phyloP scores from a whole-genome alignment of 257 asterid species.

The Pogostemon cablin region DNA sequence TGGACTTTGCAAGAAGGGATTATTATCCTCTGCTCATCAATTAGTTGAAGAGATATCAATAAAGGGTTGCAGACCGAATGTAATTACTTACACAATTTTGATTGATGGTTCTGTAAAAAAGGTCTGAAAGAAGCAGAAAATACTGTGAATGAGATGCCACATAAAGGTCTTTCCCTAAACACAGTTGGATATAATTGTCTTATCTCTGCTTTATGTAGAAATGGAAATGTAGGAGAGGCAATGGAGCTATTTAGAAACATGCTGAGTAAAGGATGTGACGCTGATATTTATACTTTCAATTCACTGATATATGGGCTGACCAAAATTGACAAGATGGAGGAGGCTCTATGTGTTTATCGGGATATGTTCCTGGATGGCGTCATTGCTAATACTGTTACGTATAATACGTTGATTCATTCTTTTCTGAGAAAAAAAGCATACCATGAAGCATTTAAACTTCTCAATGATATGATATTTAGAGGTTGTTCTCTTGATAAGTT shows the following conservation, averaged over 20 bases:
- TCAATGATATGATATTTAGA: constrained; percentile 78
- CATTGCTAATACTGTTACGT: constrained; percentile 80
- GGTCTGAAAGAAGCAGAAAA: constrained; percentile 72
- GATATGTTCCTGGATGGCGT: constrained; percentile 82
- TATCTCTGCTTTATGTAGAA: constrained; percentile 75
- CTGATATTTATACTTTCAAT: constrained; percentile 73
- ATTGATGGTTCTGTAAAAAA: constrained; percentile 68
- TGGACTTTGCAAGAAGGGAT: constrained; percentile 76
- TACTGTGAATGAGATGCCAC: constrained; percentile 62
- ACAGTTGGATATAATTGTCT: constrained; percentile 80
- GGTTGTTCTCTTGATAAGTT: constrained; percentile 65
- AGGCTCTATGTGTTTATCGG: constrained; percentile 62
- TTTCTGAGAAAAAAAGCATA: constrained; percentile 53
- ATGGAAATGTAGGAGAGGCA: constrained; percentile 60
- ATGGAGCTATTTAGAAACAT: constrained; percentile 50
- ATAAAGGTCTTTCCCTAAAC: constrained; percentile 58
- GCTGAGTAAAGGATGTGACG: constrained; percentile 61
- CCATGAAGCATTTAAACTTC: constrained; percentile 71
- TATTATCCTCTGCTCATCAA: constrained; percentile 61
- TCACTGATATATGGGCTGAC: constrained; percentile 75
- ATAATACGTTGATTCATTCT: constrained; percentile 77
- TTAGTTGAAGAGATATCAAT: constrained; percentile 54
- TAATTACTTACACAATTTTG: constrained; percentile 73
- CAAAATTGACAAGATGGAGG: constrained; percentile 58
- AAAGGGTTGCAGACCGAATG: constrained; percentile 60